Evolutionary conservation across 345 rosid species (phyloP).

Genomic region (Kernera saxatilis): DNA sequence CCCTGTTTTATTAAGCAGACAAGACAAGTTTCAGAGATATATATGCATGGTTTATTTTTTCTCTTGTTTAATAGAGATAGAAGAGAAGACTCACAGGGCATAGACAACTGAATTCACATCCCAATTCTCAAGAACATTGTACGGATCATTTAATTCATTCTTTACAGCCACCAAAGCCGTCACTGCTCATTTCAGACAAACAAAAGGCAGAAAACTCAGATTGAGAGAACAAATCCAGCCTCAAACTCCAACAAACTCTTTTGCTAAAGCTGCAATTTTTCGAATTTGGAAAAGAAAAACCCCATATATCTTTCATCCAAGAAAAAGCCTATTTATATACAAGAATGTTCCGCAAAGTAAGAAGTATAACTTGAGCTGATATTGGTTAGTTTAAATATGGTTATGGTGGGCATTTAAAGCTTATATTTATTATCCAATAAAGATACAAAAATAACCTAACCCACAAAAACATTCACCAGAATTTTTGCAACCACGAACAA

Average conservation of each 20-base stretch:
- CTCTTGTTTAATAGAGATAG: not conserved
- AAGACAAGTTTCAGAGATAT: conserved; percentile 1
- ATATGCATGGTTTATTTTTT: not conserved
- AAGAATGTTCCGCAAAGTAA: not conserved
- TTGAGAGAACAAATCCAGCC: not conserved
- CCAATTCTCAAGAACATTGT: conserved; percentile 91
- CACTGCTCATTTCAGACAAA: conserved; percentile 50
- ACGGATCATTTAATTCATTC: conserved; percentile 67
- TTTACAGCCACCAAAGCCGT: conserved; percentile 82
- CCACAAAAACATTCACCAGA: conserved; percentile 2
- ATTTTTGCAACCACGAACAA: not conserved
- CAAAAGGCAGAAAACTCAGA: not conserved
- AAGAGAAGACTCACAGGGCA: conserved; percentile 53
- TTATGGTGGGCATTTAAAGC: conserved; percentile 20
- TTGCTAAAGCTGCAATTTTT: not conserved
- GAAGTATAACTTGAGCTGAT: not conserved
- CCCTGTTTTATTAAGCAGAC: conserved; percentile 42
- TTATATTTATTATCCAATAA: conserved; percentile 9
- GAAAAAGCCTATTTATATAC: too few relatives aligned
- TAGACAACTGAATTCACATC: conserved; percentile 92
- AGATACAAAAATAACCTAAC: not conserved
- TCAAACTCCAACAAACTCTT: not conserved
- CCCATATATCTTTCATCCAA: too few relatives aligned
- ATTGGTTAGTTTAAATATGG: not conserved
- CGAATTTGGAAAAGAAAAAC: not conserved